Evolutionary conservation across 208 protist genomes (phyloP).

Genomic region (Trypanosoma cruzi): DNA sequence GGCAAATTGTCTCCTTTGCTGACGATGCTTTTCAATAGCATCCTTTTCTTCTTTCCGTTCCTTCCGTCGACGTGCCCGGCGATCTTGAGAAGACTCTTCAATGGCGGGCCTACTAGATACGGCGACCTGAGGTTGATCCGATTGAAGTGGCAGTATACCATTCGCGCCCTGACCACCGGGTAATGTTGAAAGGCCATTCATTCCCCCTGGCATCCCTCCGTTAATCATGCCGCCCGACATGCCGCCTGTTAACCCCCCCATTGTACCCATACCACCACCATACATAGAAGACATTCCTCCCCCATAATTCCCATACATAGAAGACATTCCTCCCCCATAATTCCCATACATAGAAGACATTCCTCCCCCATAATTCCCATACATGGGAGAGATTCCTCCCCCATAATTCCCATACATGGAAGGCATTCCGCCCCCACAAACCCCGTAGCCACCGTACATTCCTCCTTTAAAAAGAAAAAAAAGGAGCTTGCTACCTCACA

Average conservation of each 20-base stretch:
- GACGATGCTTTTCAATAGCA: constrained; percentile 59
- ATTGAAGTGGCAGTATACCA: constrained; percentile 17
- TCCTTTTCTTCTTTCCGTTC: constrained; percentile 70
- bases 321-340: constrained; percentile 24
- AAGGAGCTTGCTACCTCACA: constrained; percentile 3
- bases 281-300: constrained; percentile 46
- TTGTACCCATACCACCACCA: constrained; percentile 26
- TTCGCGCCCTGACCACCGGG: constrained; percentile 8
- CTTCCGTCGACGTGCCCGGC: constrained; percentile 49
- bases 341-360: constrained; percentile 23
- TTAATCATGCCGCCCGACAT: constrained; percentile 19
- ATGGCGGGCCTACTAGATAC: constrained; percentile 22
- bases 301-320: constrained; percentile 36
- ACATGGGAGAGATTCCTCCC: constrained; percentile 38
- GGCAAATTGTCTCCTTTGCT: constrained; percentile 66
- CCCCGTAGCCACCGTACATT: constrained; percentile 15
- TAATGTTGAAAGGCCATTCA: constrained; percentile 1
- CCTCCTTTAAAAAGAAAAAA: constrained; percentile 12
- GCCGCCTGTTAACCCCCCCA: constrained; percentile 16
- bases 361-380: constrained; percentile 42
- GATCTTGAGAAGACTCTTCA: constrained; percentile 57
- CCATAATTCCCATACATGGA: constrained; percentile 29
- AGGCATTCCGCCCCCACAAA: constrained; percentile 20
- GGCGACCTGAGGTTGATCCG: constrained; percentile 8
- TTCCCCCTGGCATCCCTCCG: constrained; percentile 8